Evolutionary conservation across 2,329 filamentous ascomycete genomes (phyloP), one percentile per base, ranked within the genome.

Genomic region (Ophiostoma novo-ulmi): DNA sequence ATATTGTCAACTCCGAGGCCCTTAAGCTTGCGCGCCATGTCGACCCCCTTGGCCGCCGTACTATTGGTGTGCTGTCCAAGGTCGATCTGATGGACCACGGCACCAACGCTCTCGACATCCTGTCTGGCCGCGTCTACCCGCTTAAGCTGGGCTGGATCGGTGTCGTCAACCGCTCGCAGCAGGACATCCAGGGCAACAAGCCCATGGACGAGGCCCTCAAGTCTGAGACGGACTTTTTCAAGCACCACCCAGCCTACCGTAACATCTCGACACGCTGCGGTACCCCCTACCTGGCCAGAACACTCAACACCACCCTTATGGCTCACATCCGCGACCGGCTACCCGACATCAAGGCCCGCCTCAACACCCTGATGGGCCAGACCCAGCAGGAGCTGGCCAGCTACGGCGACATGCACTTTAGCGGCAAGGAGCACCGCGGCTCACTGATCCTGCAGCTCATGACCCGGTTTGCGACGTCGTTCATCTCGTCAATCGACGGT

Each of bases 281-380:
- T 75, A 99, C 95, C 1, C 93, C 96, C 71, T 98, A 91, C 77
- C 83, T 99, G 70, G 95, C 95, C 69, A 97, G 95, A 83, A 97
- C 92, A 17, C 85, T 99, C 73, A 99, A 98, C 80, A 90, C 90
- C 63, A 99, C 95, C 14, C 85, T 99, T 74, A 98, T 99, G 95
- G 82, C 89, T 31, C 95, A 99, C 78, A 99, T 99, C 78, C 91
- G 95, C 72, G 95, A 99, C 79, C 89, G 95, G 66, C 83, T 99
- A 76, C 95, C 95, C 39, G 95, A 99, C 79, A 99, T 99, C 83
- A 99, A 99, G 82, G 95, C 95, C 68, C 90, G 95, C 70, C 85
- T 99, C 73, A 99, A 99, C 80, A 99, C 95, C 0, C 83, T 99
- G 69, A 99, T 99, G 95, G 95, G 95, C n/a, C 95, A 99, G 81